Base-by-base conservation (phyloP, 2,329 filamentous ascomycete genomes). In the Bipolaris victoriae region DNA sequence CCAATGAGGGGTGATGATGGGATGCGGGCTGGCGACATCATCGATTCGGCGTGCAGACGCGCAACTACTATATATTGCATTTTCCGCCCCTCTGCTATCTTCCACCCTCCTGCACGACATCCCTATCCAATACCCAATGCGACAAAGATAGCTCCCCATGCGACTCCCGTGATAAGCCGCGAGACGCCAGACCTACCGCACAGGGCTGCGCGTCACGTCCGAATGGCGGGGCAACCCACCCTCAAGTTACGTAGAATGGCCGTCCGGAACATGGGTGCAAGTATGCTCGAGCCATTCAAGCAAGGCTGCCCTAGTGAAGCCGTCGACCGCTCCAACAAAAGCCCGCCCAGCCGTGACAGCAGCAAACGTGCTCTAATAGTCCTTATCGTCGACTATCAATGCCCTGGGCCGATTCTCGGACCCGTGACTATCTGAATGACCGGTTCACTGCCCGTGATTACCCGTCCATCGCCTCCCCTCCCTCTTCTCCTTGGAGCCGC, bases 351-450 rank as follows among this genome's bases (percentile, higher is more conserved):
- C 33, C n/a, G 58, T 59, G 57, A 60, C 60, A 50, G 48, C 48
- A 22, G 55, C 54, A 54, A 52, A 54, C 46, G 47, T 41, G 45
- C 54, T 39, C n/a, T 39, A 10, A 16, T 37, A 52, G 37, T 37
- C 63, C 69, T 75, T 75, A 74, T 75, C 71, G 63, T 64, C 57
- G 61, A 60, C 57, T 68, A 67, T 70, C 70, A 62, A 57, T 60
- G 57, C 57, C 39, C 55, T 49, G 46, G 63, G 68, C 72, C 72
- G 72, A 75, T 61, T 65, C 71, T 71, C 69, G 70, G 61, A 63
- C 55, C 52, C 58, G 58, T 29, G 55, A 44, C 33, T 52, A 37
- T 49, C 47, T 49, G 53, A 44, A 54, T 58, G 55, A 58, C 39
- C 33, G 36, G 11, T 36, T 33, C 13, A 26, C 39, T 49, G 48